Evolutionary conservation across 306 rosid genomes (phyloP), one percentile per base, ranked within the genome.

Genomic region (Cyclanthera cordifolia): DNA sequence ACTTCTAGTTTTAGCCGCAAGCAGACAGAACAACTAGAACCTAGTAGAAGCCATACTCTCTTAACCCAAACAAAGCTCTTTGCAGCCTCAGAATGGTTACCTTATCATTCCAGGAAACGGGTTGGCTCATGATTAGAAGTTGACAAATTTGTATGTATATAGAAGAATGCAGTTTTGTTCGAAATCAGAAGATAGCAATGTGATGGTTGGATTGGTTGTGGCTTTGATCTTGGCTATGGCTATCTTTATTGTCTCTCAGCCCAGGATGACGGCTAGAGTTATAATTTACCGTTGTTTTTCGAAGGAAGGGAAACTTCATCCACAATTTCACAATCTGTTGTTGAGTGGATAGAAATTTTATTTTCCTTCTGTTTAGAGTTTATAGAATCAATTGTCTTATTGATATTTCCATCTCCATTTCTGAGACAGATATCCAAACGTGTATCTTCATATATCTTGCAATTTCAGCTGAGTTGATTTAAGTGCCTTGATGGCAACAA

Each of bases 161-260:
- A 4, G 76, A 70, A 6, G n/a, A 60, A 75, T 53, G 25, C 34
- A 14, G 14, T 72, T 50, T 61, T 80, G 76, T 50, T 46, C 3
- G 2, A 3, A 28, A n/a, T 55, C 61, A 3, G 52, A 12, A 6
- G 67, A 68, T 14, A 11, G 57, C 3, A 49, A 53, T 51, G 15
- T 23, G 37, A 54, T 75, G 55, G 21, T 77, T 50, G 84, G 82
- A 24, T 14, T 77, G 77, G 58, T 75, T 57, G 25, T 77, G 74
- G 77, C 67, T 70, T 20, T 75, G 46, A 73, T 75, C 41, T 48
- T 80, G 23, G 82, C 75, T 11, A 77, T 82, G 83, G 78, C 79
- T 43, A 69, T 82, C 76, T 74, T 82, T 23, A 25, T 69, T 43
- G 0, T 72, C 20, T 74, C 78, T 20, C 81, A 60, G 25, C 76